phyloP scores from a whole-genome alignment of 345 rosid genomes.

The Camelina sativa region DNA sequence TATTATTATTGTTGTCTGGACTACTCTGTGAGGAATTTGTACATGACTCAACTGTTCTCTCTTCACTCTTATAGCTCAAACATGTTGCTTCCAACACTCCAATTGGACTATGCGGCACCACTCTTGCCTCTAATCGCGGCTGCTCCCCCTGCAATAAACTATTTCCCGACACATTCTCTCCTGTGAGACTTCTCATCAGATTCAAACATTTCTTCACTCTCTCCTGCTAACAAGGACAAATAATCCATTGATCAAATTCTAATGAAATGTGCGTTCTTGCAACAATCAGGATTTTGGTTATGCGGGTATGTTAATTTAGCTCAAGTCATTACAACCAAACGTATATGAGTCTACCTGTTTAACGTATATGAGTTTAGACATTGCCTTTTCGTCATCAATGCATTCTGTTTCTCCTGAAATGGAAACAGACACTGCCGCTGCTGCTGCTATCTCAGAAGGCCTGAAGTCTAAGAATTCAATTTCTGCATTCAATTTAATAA shows the following conservation, averaged over 20 bases:
- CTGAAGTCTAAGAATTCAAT: slow-evolving; percentile 77
- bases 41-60: slow-evolving; percentile 64
- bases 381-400: slow-evolving; percentile 47
- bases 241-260: slow-evolving; percentile 24
- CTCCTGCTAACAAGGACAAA: slow-evolving; percentile 51
- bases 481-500: slow-evolving; percentile 62
- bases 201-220: slow-evolving; percentile 61
- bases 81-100: slow-evolving; percentile 80
- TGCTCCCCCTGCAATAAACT: slow-evolving; percentile 15
- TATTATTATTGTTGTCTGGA: slow-evolving; percentile 42
- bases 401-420: slow-evolving; percentile 49
- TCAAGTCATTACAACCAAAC: slow-evolving; percentile 16
- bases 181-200: slow-evolving; percentile 52
- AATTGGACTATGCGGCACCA: slow-evolving; percentile 57
- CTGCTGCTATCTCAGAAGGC: slow-evolving; percentile 84
- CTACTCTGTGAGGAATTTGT: slow-evolving; percentile 57
- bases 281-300: background rate
- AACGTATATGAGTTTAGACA: slow-evolving; percentile 48
- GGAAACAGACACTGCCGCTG: slow-evolving; percentile 65
- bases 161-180: slow-evolving; percentile 43
- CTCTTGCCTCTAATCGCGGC: slow-evolving; percentile 27
- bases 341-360: slow-evolving; percentile 55
- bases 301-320: background rate
- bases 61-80: slow-evolving; percentile 77
- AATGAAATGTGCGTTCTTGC: slow-evolving; percentile 3